Percentiles rank a stretch among this genome's conserved stretches.
Conservation (phyloP, 169 alveolate species). For the Plasmodium berghei region DNA sequence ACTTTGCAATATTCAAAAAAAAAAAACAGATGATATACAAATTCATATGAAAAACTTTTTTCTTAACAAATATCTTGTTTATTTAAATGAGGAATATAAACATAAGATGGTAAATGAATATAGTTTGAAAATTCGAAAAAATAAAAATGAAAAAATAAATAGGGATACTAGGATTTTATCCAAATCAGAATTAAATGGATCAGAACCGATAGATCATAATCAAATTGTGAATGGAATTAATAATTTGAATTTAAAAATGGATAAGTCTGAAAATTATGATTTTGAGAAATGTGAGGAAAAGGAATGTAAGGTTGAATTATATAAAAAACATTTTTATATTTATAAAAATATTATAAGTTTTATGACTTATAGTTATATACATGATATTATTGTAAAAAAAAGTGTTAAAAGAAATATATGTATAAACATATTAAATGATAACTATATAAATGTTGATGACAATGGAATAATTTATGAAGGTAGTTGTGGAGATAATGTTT, state of each 20-base stretch:
- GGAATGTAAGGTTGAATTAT: background rate
- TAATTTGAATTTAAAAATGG: background rate
- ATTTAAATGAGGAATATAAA: conserved; percentile 30
- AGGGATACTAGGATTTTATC: no score
- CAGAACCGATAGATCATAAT: background rate
- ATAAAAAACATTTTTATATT: conserved; percentile 42
- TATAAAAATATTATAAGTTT: conserved; percentile 28
- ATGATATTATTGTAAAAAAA: conserved; percentile 60
- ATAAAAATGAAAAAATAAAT: no score
- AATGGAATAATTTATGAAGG: background rate
- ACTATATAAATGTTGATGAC: conserved; percentile 17
- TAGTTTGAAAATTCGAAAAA: background rate
- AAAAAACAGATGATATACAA: conserved; percentile 87
- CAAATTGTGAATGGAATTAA: background rate
- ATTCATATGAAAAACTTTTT: conserved; percentile 82
- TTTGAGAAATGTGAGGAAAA: background rate
- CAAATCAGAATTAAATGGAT: no score
- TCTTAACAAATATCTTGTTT: conserved; percentile 82
- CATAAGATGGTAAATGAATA: background rate
- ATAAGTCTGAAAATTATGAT: no score
- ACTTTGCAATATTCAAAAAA: conserved; percentile 86
- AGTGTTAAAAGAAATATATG: conserved; percentile 46
- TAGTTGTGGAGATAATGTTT: background rate
- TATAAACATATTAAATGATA: conserved; percentile 32
- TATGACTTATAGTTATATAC: conserved; percentile 59